A percentile compares a stretch with the other conserved stretches of the same genome.
phyloP scores from a whole-genome alignment of 371 early-diverging fungal species.

The Haplosporangium sp. region DNA sequence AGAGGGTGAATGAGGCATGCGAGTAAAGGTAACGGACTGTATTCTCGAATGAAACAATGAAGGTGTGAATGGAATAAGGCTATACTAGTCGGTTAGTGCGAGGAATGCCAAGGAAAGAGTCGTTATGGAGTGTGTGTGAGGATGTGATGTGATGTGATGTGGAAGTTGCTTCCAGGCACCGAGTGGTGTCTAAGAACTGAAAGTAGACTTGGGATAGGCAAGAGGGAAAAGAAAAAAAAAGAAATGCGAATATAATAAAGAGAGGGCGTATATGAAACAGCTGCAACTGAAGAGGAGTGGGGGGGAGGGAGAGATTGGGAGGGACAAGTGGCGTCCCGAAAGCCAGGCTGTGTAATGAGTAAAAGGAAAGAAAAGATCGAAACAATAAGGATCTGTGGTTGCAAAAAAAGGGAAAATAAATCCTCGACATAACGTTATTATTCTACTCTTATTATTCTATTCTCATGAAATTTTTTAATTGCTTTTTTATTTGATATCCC shows the following conservation, averaged over 20 bases:
- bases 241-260: not conserved
- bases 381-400: slow-evolving; percentile 2
- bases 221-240: slow-evolving; percentile 3
- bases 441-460: too few relatives aligned
- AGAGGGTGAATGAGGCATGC: not conserved
- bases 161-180: not conserved
- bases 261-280: not conserved
- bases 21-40: not conserved
- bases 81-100: not conserved
- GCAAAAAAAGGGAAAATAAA: not conserved
- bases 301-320: not conserved
- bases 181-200: not conserved
- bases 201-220: not conserved
- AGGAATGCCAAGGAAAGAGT: slow-evolving; percentile 1
- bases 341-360: not conserved
- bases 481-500: too few relatives aligned
- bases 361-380: not conserved
- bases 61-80: not conserved
- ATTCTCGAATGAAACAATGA: slow-evolving; percentile 7
- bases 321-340: not conserved
- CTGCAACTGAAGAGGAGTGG: not conserved
- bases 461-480: too few relatives aligned
- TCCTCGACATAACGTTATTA: too few relatives aligned
- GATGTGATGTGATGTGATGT: not conserved
- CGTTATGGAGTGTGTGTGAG: not conserved